Conservation (phyloP, 1,284 basidiomycete species). For the Athelia psychrophila region DNA sequence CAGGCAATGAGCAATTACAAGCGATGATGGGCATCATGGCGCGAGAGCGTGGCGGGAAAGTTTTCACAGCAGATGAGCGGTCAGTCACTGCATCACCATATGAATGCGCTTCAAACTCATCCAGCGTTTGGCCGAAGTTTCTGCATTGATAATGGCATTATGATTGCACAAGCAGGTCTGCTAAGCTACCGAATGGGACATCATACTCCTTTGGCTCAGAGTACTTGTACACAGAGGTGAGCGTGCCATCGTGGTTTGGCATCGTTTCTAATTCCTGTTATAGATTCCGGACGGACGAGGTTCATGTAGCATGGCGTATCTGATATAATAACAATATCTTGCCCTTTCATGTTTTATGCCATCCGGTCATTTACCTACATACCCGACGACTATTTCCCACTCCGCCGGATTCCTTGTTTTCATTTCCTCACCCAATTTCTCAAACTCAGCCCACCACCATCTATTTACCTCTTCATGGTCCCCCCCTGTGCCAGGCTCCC, state of each 20-base stretch:
- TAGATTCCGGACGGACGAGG: slow-evolving; percentile 91
- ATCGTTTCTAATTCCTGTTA: slow-evolving; percentile 2
- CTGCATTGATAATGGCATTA: slow-evolving; percentile 99
- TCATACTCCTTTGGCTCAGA: slow-evolving; percentile 73
- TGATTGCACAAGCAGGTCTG: slow-evolving; percentile 98
- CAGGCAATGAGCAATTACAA: slow-evolving; percentile 90
- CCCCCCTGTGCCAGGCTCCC: slow-evolving; percentile 27
- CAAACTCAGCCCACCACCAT: slow-evolving; percentile 80
- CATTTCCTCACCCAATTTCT: slow-evolving; percentile 48
- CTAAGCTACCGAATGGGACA: slow-evolving; percentile 93
- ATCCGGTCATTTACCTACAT: slow-evolving; percentile 30
- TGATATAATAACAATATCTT: slow-evolving; percentile 27
- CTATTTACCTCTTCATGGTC: slow-evolving; percentile 49
- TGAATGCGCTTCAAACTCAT: slow-evolving; percentile 1
- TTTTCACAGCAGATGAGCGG: slow-evolving; percentile 98
- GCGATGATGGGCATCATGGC: slow-evolving; percentile 99
- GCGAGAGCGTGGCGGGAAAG: slow-evolving; percentile 80
- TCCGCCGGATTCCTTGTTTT: slow-evolving; percentile 41
- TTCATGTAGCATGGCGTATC: slow-evolving; percentile 82
- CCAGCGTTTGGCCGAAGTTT: slow-evolving; percentile 68
- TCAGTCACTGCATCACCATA: slow-evolving; percentile 27
- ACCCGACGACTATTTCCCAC: slow-evolving; percentile 49
- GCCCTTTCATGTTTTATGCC: not conserved
- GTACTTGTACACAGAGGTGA: slow-evolving; percentile 87
- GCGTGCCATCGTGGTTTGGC: slow-evolving; percentile 9